A percentile compares a stretch with the other conserved stretches of the same genome.
These are phyloP conservation scores for Trichoderma aggressivum DNA, from an alignment of 2,329 filamentous ascomycete species.

Conservation along the genomic window DNA sequence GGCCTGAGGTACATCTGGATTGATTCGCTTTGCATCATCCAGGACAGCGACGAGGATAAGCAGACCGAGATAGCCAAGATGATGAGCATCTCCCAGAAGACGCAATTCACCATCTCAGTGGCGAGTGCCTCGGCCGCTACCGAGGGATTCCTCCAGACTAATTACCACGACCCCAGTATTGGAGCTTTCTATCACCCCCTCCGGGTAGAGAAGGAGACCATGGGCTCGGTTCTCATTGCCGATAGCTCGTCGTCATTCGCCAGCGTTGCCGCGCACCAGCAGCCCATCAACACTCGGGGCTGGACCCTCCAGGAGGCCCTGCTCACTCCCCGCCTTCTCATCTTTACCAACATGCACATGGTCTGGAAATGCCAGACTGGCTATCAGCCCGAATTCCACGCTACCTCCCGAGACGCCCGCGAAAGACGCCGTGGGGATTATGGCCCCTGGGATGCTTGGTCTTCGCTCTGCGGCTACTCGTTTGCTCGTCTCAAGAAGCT, in stretches of 20 bases:
- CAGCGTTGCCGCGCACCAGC: not conserved
- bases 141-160: not conserved
- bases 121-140: not conserved
- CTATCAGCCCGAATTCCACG: not conserved
- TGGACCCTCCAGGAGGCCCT: slow-evolving; percentile 1
- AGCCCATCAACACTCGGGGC: not conserved
- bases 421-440: not conserved
- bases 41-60: not conserved
- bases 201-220: not conserved
- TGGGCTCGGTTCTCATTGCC: not conserved
- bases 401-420: not conserved
- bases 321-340: not conserved
- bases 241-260: not conserved
- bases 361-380: not conserved
- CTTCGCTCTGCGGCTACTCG: not conserved
- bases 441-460: not conserved
- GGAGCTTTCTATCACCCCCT: not conserved
- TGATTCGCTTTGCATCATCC: not conserved
- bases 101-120: not conserved
- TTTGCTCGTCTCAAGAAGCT: not conserved
- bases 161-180: not conserved
- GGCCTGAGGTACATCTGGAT: not conserved
- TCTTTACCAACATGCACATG: slow-evolving; percentile 5
- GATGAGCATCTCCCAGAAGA: not conserved
- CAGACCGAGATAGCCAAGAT: slow-evolving; percentile 4